Conservation (phyloP, 257 asterid species). For the Gentiana dahurica region DNA sequence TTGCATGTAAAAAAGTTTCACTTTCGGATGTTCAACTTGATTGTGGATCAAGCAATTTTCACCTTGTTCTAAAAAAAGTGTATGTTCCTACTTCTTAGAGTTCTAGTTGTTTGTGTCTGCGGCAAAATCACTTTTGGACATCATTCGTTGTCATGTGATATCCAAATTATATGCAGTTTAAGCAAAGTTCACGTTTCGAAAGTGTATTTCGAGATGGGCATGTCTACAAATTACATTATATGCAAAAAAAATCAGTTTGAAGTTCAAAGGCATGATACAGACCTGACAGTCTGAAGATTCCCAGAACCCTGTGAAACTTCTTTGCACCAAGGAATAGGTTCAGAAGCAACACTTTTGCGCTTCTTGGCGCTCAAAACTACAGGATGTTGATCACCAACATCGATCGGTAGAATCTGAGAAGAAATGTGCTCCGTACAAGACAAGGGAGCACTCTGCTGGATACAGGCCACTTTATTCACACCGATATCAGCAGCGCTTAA, state of each 20-base stretch:
- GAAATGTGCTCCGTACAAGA: constrained; percentile 25
- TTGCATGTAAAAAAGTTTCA: too few species aligned
- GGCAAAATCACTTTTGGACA: too few species aligned
- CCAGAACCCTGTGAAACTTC: constrained; percentile 38
- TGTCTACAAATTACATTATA: neutral
- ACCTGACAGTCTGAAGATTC: constrained; percentile 43
- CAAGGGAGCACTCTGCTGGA: constrained; percentile 18
- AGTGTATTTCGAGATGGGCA: too few species aligned
- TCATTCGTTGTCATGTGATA: too few species aligned
- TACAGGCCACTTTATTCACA: constrained; percentile 20
- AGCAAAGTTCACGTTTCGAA: neutral
- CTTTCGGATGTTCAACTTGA: too few species aligned
- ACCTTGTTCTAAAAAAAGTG: too few species aligned
- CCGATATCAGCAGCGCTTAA: constrained; percentile 23
- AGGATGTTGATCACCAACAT: constrained; percentile 20
- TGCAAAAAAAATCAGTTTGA: neutral
- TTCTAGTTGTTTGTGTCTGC: too few species aligned
- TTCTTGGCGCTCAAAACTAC: constrained; percentile 35
- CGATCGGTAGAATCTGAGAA: constrained; percentile 16
- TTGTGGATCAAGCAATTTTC: too few species aligned
- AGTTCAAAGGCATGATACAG: constrained; percentile 5
- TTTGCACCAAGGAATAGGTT: constrained; percentile 50
- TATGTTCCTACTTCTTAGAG: too few species aligned
- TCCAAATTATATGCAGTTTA: too few species aligned
- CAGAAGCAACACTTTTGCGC: constrained; percentile 42